Evolutionary conservation across 129 eudicot genomes (phyloP).

Genomic region (Artemisia annua): DNA sequence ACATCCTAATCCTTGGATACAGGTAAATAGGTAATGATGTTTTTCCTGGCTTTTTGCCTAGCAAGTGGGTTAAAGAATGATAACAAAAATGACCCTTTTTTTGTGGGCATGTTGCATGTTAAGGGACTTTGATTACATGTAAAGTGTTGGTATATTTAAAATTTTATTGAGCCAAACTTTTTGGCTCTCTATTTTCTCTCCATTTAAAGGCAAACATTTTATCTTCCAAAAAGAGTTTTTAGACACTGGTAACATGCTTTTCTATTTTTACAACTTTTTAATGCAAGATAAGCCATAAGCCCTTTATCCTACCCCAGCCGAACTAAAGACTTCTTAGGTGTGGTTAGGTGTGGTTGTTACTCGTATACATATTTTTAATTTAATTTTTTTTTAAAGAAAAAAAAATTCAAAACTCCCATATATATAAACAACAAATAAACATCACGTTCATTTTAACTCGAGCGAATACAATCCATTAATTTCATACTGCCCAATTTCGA

Average conservation of each 20-base stretch:
- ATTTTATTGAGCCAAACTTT: slow-evolving; percentile 18
- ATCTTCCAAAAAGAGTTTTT: not conserved
- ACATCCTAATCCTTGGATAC: slow-evolving; percentile 27
- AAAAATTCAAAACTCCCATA: too few relatives aligned
- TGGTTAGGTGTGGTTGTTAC: too few relatives aligned
- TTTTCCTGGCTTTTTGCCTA: slow-evolving; percentile 25
- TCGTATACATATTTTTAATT: too few relatives aligned
- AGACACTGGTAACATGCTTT: slow-evolving; percentile 10
- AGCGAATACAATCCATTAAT: too few relatives aligned
- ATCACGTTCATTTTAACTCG: too few relatives aligned
- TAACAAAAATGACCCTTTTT: slow-evolving; percentile 23
- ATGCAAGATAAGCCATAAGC: slow-evolving; percentile 26
- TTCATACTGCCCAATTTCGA: not conserved
- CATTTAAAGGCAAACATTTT: slow-evolving; percentile 17
- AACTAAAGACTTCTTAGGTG: not conserved
- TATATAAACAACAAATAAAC: too few relatives aligned
- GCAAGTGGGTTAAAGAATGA: slow-evolving; percentile 41
- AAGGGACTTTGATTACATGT: slow-evolving; percentile 29
- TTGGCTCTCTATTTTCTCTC: slow-evolving; percentile 7
- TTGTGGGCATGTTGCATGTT: slow-evolving; percentile 39
- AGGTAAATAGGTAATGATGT: slow-evolving; percentile 28
- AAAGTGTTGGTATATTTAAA: slow-evolving; percentile 25
- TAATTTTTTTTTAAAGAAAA: too few relatives aligned
- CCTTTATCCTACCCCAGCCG: not conserved
- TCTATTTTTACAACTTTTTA: slow-evolving; percentile 13